Evolutionary conservation across 352 stramenopile species (phyloP).

Genomic region (Pythium folliculosum): DNA sequence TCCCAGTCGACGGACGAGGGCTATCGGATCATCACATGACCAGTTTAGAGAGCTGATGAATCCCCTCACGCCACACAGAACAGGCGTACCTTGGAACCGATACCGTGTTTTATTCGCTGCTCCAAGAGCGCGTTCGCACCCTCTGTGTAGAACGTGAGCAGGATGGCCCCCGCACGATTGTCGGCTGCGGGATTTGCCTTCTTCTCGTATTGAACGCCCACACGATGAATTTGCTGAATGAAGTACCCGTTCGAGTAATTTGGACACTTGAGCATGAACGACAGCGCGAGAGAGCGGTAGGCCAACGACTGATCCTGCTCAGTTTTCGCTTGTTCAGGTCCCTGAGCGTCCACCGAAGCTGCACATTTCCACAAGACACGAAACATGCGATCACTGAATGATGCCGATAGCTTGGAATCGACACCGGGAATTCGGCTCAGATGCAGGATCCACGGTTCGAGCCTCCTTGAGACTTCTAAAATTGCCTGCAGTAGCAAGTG

Average conservation of each 20-base stretch:
- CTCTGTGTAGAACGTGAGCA: slow-evolving; percentile 47
- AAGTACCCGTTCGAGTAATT: slow-evolving; percentile 61
- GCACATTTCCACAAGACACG: slow-evolving; percentile 75
- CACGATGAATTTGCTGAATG: slow-evolving; percentile 70
- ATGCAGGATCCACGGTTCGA: slow-evolving; percentile 57
- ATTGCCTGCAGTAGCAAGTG: slow-evolving; percentile 1
- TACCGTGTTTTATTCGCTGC: slow-evolving; percentile 4
- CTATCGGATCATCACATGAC: slow-evolving; percentile 9
- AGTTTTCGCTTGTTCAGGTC: not conserved
- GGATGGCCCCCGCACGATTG: slow-evolving; percentile 28
- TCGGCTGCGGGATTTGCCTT: slow-evolving; percentile 22
- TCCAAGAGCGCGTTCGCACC: slow-evolving; percentile 31
- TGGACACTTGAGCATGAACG: slow-evolving; percentile 68
- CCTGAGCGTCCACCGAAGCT: slow-evolving; percentile 30
- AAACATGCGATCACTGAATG: slow-evolving; percentile 70
- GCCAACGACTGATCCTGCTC: slow-evolving; percentile 34
- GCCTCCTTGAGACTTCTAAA: slow-evolving; percentile 1
- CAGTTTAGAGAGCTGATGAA: not conserved
- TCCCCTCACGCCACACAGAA: not conserved
- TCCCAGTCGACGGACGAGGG: slow-evolving; percentile 11
- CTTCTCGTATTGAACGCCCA: slow-evolving; percentile 66
- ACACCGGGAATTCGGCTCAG: slow-evolving; percentile 38
- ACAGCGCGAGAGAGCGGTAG: slow-evolving; percentile 50
- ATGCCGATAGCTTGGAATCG: slow-evolving; percentile 55
- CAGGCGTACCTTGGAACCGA: slow-evolving; percentile 7